Evolutionary conservation across 2,329 filamentous ascomycete genomes (phyloP).

Genomic region (Ustulina deusta): DNA sequence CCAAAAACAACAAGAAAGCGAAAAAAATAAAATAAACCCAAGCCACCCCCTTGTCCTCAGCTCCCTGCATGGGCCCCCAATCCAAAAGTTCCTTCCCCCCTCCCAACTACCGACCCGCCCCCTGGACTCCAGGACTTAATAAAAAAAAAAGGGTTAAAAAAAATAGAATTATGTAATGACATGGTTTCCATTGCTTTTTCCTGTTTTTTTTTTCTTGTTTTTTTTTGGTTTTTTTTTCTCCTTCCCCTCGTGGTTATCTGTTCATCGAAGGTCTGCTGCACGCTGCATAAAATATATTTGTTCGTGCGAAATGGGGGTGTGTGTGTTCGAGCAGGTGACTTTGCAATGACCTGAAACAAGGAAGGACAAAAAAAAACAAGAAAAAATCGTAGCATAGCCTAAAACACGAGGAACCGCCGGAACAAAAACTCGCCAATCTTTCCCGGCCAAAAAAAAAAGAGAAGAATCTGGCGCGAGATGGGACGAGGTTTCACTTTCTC

Average conservation of each 20-base stretch:
- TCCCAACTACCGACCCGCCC: conserved; percentile 28
- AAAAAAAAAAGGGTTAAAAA: conserved; percentile 6
- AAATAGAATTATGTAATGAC: conserved; percentile 28
- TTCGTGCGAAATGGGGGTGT: conserved; percentile 6
- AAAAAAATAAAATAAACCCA: conserved; percentile 2
- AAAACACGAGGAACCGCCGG: conserved; percentile 35
- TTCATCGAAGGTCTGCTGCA: no score
- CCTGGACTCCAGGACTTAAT: conserved; percentile 18
- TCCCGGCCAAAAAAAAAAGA: background rate
- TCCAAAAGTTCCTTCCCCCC: conserved; percentile 9
- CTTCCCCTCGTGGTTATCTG: no score
- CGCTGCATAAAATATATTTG: conserved; percentile 22
- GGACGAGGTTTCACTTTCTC: conserved; percentile 8
- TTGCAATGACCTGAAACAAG: conserved; percentile 6
- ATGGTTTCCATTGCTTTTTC: conserved; percentile 14
- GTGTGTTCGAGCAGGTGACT: conserved; percentile 21
- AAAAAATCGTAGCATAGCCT: conserved; percentile 28
- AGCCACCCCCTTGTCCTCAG: conserved; percentile 34
- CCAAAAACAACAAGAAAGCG: background rate
- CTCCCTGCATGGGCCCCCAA: conserved; percentile 29
- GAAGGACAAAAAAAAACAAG: conserved; percentile 29
- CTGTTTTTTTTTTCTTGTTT: conserved; percentile 9
- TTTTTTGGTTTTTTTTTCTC: background rate
- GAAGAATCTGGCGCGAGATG: conserved; percentile 22
- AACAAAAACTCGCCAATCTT: conserved; percentile 1